Percentiles rank a stretch among this genome's conserved stretches.
phyloP scores from a whole-genome alignment of 2,329 filamentous ascomycete genomes.

The Fusarium sp. region DNA sequence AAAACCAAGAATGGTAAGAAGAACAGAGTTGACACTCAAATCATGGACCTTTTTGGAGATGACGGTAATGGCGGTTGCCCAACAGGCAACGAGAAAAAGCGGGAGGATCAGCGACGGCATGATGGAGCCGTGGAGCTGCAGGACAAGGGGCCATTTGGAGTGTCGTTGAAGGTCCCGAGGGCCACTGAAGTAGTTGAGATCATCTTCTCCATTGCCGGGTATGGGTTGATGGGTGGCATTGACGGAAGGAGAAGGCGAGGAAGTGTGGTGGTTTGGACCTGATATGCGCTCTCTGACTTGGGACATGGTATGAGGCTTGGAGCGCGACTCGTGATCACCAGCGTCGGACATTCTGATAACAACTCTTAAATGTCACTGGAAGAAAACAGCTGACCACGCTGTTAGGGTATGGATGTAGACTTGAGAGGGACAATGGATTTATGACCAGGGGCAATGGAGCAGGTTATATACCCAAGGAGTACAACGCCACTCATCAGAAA shows the following conservation, averaged over 20 bases:
- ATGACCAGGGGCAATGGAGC: background rate
- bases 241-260: background rate
- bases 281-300: background rate
- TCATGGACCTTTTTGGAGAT: conserved; percentile 62
- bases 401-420: background rate
- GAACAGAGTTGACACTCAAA: conserved; percentile 55
- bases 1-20: conserved; percentile 83
- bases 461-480: background rate
- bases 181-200: conserved; percentile 71
- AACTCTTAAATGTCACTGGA: fast-evolving
- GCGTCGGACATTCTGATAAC: background rate
- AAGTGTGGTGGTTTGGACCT: background rate
- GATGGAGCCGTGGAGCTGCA: conserved; percentile 81
- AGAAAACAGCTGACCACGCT: background rate
- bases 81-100: conserved; percentile 69
- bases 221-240: background rate
- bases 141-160: conserved; percentile 80
- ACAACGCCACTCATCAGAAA: background rate
- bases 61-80: conserved; percentile 74
- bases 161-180: conserved; percentile 78
- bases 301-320: background rate
- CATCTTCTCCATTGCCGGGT: conserved; percentile 31
- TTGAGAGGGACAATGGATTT: too few relatives aligned
- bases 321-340: background rate
- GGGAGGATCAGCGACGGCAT: conserved; percentile 80